Percentiles rank a stretch among this genome's conserved stretches.
phyloP scores from a whole-genome alignment of 768 basidiomycete genomes.

The Chalciporus chontae region DNA sequence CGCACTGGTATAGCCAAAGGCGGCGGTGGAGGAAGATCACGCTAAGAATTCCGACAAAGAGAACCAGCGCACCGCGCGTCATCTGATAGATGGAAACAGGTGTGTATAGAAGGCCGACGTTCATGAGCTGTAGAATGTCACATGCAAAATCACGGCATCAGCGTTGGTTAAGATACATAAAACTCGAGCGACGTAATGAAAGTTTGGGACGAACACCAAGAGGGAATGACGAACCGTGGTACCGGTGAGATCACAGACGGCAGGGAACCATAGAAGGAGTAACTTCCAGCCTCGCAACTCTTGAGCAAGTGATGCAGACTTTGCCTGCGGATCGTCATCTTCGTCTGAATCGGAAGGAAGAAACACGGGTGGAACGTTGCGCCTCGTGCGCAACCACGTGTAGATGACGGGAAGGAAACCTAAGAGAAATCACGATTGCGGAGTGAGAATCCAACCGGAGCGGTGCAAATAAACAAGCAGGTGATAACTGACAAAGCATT shows the following conservation, averaged over 20 bases:
- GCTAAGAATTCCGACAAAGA: constrained; percentile 89
- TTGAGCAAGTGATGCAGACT: constrained; percentile 29
- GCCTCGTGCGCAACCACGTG: constrained; percentile 54
- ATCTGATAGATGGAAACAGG: constrained; percentile 98
- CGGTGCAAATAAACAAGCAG: constrained; percentile 8
- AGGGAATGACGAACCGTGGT: constrained; percentile 64
- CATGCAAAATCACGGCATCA: constrained; percentile 16
- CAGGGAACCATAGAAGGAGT: constrained; percentile 83
- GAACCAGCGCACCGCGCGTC: constrained; percentile 88
- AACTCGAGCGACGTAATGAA: constrained; percentile 7
- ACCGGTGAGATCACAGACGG: constrained; percentile 84
- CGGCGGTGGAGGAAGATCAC: constrained; percentile 86
- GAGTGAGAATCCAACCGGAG: constrained; percentile 16
- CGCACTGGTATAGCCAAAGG: constrained; percentile 84
- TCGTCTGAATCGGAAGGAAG: constrained; percentile 51
- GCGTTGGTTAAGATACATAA: constrained; percentile 8
- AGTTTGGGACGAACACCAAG: constrained; percentile 9
- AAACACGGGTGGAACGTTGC: constrained; percentile 46
- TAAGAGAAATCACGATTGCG: constrained; percentile 29
- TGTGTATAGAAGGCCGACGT: constrained; percentile 90
- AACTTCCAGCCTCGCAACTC: constrained; percentile 65
- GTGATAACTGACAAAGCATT: constrained; percentile 73
- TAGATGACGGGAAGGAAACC: constrained; percentile 85
- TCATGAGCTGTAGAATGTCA: constrained; percentile 64
- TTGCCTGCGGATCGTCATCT: constrained; percentile 38